These are phyloP conservation scores for Nyctanthes arbortristis DNA, from an alignment of 257 asterid genomes.

Conservation along the genomic window DNA sequence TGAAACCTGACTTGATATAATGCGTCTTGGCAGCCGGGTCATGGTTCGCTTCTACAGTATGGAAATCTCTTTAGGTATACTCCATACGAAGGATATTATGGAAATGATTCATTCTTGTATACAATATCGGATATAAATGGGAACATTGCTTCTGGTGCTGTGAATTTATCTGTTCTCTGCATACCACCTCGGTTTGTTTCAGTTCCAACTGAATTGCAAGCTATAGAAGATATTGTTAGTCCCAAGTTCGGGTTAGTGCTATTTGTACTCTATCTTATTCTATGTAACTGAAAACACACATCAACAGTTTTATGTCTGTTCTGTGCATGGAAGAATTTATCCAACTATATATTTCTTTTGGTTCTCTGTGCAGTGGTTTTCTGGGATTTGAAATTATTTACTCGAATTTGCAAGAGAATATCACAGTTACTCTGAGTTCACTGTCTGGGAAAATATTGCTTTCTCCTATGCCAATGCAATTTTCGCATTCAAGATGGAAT, in stretches of 20 bases:
- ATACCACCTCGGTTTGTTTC: slow-evolving; percentile 78
- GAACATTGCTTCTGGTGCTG: slow-evolving; percentile 73
- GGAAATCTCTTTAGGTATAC: slow-evolving; percentile 72
- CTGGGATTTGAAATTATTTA: slow-evolving; percentile 69
- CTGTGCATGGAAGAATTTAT: neutral
- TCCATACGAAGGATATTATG: slow-evolving; percentile 69
- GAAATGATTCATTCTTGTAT: slow-evolving; percentile 74
- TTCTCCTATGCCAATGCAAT: slow-evolving; percentile 65
- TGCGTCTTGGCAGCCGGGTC: slow-evolving; percentile 61
- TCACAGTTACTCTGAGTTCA: slow-evolving; percentile 59
- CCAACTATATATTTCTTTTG: neutral
- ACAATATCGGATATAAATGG: slow-evolving; percentile 63
- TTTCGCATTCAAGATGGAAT: slow-evolving; percentile 62
- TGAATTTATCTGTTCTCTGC: slow-evolving; percentile 61
- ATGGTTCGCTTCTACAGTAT: slow-evolving; percentile 68
- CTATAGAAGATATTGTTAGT: slow-evolving; percentile 65
- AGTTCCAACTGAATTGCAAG: slow-evolving; percentile 63
- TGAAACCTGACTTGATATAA: slow-evolving; percentile 5
- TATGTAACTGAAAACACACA: neutral
- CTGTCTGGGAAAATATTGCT: slow-evolving; percentile 53
- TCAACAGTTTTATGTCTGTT: neutral
- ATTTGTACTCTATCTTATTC: neutral
- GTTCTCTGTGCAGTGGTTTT: slow-evolving; percentile 67
- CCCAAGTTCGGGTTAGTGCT: slow-evolving; percentile 73
- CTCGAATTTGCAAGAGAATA: slow-evolving; percentile 63